Evolutionary conservation across 2,329 filamentous ascomycete species (phyloP).

Genomic region (Diaporthe ampelina): DNA sequence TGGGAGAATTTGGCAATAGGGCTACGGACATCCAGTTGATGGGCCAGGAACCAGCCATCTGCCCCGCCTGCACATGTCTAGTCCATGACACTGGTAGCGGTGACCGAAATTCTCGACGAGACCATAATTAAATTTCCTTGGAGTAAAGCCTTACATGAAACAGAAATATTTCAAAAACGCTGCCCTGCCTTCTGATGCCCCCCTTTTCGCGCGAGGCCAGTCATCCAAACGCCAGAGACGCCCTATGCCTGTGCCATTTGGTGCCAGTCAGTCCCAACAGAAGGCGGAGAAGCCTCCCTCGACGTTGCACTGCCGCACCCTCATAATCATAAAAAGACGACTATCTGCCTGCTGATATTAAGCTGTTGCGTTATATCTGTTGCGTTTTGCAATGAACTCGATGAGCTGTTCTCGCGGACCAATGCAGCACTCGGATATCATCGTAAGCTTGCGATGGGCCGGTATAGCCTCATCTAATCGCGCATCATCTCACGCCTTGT

Average conservation of each 20-base stretch:
- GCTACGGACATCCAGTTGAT: too few relatives aligned
- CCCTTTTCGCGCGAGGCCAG: conserved; percentile 1
- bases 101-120: too few relatives aligned
- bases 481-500: background rate
- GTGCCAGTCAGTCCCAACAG: conserved; percentile 8
- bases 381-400: background rate
- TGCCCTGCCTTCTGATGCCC: conserved; percentile 9
- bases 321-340: conserved; percentile 6
- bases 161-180: conserved; percentile 20
- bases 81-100: too few relatives aligned
- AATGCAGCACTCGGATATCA: background rate
- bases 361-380: background rate
- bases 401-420: background rate
- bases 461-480: background rate
- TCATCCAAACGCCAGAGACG: conserved; percentile 27
- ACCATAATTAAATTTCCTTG: background rate
- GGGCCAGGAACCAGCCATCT: too few relatives aligned
- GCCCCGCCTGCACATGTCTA: too few relatives aligned
- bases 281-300: background rate
- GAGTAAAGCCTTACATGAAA: background rate
- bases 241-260: conserved; percentile 18
- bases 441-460: background rate
- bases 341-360: conserved; percentile 6
- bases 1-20: too few relatives aligned
- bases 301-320: background rate